Evolutionary conservation across 2,329 filamentous ascomycete species (phyloP), one percentile per base, ranked within the genome.

Genomic region (Periconia digitata): DNA sequence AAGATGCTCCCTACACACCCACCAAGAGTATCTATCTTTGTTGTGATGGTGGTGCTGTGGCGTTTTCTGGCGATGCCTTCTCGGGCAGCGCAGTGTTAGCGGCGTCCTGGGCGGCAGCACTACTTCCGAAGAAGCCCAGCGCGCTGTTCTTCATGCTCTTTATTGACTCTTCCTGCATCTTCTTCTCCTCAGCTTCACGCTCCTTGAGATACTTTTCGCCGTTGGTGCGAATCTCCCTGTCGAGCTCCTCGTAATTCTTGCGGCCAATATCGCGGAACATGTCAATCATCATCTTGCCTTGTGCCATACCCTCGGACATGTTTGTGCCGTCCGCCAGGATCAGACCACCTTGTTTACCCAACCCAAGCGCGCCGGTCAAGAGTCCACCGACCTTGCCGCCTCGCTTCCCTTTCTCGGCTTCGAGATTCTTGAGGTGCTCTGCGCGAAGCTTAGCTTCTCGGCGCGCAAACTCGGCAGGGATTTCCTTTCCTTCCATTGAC

Each of bases 271-370:
- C 94, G 42, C 94, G 85, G 43, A 94, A 91, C 71, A 95, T 86
- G 67, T 99, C 94, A 74, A 92, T 91, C 58, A 96, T 78, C 90
- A 97, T 96, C 82, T 97, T 99, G 62, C 92, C 94, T 72, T 96
- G 86, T 2, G 88, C 85, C 53, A 94, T 83, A 12, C 89, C 90
- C 68, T 95, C 90, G 2, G 81, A 80, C 1, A 88, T 80, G 59
- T 81, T 85, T 54, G 83, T 71, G 15, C 64, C 70, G 48, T 73
- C 70, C 12, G 66, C 67, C 12, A 76, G 62, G 3, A 74, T 87
- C 64, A 79, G 72, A 42, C 89, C 57, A 59, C 63, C 42, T 62
- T 85, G 80, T 1, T 85, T 80, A 5, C 51, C 55, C 56, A 96
- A 79, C 18, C 92, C 92, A 6, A 97, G 78, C 45, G 89, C 78